phyloP scores from a whole-genome alignment of 1,284 basidiomycete species.

The Meripilus lineatus region DNA sequence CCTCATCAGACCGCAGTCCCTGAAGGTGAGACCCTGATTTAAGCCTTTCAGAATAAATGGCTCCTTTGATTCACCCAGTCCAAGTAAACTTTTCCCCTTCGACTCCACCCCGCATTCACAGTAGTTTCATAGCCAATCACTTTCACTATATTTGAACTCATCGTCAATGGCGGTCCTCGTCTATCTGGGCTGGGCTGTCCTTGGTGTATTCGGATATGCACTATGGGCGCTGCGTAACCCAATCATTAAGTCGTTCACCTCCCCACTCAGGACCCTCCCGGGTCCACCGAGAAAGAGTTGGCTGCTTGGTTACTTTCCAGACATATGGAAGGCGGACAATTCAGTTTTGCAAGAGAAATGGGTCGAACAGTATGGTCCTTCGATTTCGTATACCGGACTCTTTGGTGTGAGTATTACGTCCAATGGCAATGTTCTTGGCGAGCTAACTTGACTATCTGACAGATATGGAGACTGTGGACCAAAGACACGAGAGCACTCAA shows the following conservation, averaged over 20 bases:
- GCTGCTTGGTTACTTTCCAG: conserved; percentile 21
- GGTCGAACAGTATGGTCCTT: conserved; percentile 13
- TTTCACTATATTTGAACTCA: too few species aligned
- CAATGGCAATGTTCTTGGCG: background rate
- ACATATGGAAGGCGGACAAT: conserved; percentile 9
- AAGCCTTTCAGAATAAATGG: too few species aligned
- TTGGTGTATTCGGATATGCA: background rate
- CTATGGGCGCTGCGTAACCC: background rate
- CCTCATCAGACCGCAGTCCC: too few species aligned
- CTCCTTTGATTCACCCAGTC: too few species aligned
- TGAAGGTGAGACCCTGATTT: too few species aligned
- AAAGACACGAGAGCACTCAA: conserved; percentile 32
- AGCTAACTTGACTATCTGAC: background rate
- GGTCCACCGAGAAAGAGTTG: conserved; percentile 21
- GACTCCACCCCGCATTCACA: too few species aligned
- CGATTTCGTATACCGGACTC: conserved; percentile 12
- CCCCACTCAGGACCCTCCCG: conserved; percentile 19
- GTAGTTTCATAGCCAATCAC: too few species aligned
- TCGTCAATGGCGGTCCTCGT: too few species aligned
- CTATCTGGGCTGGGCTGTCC: too few species aligned
- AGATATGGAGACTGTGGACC: conserved; percentile 20
- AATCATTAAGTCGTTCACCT: conserved; percentile 9
- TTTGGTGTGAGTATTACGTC: conserved; percentile 8
- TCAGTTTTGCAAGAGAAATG: conserved; percentile 14
- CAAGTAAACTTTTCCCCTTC: too few species aligned